Evolutionary conservation across 1,284 basidiomycete genomes (phyloP), one percentile per base, ranked within the genome.

Genomic region (Austroboletus niveus): DNA sequence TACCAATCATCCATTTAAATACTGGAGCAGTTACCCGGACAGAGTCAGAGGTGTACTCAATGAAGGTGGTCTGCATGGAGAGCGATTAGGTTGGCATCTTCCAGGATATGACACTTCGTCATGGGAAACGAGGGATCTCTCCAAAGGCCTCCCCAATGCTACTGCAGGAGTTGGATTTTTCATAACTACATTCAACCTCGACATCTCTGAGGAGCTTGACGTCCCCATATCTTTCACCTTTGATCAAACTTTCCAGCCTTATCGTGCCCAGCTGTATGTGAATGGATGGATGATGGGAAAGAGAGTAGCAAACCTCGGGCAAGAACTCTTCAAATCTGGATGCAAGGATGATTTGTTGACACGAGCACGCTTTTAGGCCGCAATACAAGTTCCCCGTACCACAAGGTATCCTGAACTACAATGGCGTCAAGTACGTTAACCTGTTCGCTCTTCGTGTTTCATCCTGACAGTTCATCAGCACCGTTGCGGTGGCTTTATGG

Each of bases 251-350:
- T 63, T 72, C 8, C 75, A 84, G 54, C 75, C 84, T n/a, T 92
- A 89, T 60, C 77, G 89, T 27, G 85, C 85, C 2, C 72, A 82
- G 41, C 56, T 92, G 47, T 92, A 86, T 54, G 85, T 92, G 27
- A 92, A 92, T 60, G 89, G 89, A n/a, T 92, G 89, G 89, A 83
- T 85, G 76, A 89, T 88, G 80, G 89, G 89, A 8, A 90, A 89
- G 67, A 70, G 84, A 22, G 78, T 87, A 20, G 83, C 70, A 20
- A 87, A 89, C 62, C 75, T 88, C 3, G 86, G 87, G 87, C 82
- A 58, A 49, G 55, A 54, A 17, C 46, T 40, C 34, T 39, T 42
- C 8, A 8, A 9, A 32, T 42, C 34, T 29, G 12, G 8, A 38
- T n/a, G 36, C 8, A 38, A 8, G 8, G 36, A 8, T 2, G 39